Conservation (phyloP, 495 filamentous ascomycete species). For the Friedmanniomyces simplex region DNA sequence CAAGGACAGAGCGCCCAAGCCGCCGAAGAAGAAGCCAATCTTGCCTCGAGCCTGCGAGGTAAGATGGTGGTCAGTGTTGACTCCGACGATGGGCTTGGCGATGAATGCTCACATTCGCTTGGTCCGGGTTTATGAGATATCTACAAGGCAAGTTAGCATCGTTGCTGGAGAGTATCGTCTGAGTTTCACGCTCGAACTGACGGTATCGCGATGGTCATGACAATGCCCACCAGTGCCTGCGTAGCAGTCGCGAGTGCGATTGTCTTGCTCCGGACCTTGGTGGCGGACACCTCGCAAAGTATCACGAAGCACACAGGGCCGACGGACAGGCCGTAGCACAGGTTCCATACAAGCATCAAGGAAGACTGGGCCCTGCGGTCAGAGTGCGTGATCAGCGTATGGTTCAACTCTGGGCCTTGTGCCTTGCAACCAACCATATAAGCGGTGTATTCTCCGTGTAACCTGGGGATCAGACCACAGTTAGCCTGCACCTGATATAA, state of each 20-base stretch:
- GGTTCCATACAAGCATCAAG: conserved; percentile 43
- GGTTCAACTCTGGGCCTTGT: background rate
- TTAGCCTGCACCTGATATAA: background rate
- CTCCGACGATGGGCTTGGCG: background rate
- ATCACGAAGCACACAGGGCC: conserved; percentile 55
- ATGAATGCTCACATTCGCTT: conserved; percentile 39
- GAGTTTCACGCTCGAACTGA: no score
- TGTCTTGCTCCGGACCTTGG: conserved; percentile 50
- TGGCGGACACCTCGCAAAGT: conserved; percentile 48
- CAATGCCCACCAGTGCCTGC: conserved; percentile 48
- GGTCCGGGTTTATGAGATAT: conserved; percentile 57
- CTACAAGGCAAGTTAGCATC: background rate
- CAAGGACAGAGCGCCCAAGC: conserved; percentile 34
- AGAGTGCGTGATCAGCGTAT: conserved; percentile 17
- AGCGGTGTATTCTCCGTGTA: conserved; percentile 20
- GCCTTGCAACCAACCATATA: conserved; percentile 32
- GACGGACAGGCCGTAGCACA: conserved; percentile 43
- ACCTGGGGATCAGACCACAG: background rate
- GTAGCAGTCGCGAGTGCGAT: conserved; percentile 51
- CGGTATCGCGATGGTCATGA: conserved; percentile 53
- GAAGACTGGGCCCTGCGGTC: conserved; percentile 42
- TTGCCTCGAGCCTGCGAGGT: conserved; percentile 37
- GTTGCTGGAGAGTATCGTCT: no score
- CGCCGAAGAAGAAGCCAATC: conserved; percentile 58
- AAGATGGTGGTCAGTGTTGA: background rate